Evolutionary conservation across 192 early-diverging fungal species (phyloP).

Genomic region (Lobosporangium transversale): DNA sequence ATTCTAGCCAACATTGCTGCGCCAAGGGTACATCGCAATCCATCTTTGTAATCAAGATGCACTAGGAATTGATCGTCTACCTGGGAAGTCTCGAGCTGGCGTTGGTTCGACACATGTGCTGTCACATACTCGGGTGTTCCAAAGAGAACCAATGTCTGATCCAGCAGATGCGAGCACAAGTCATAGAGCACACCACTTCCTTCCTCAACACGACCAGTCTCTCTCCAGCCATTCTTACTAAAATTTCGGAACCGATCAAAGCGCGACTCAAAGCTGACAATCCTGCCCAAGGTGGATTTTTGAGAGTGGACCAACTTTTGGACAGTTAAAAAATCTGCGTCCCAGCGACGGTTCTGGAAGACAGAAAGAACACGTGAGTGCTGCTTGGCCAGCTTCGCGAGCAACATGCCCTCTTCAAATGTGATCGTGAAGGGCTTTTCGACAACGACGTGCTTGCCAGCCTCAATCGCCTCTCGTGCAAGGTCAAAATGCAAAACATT

Average conservation of each 20-base stretch:
- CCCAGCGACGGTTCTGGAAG: conserved; percentile 85
- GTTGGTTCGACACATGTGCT: conserved; percentile 71
- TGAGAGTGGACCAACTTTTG: conserved; percentile 64
- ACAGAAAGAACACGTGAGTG: conserved; percentile 69
- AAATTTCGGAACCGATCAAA: conserved; percentile 80
- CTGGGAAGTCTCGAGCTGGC: conserved; percentile 61
- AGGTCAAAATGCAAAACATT: conserved; percentile 72
- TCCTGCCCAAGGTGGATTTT: conserved; percentile 62
- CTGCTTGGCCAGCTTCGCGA: conserved; percentile 66
- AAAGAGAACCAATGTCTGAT: conserved; percentile 73
- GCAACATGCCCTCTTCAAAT: conserved; percentile 65
- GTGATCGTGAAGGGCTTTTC: conserved; percentile 83
- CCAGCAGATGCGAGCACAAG: conserved; percentile 71
- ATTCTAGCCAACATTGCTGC: conserved; percentile 76
- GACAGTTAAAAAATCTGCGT: conserved; percentile 84
- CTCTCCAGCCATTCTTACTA: conserved; percentile 79
- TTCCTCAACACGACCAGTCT: conserved; percentile 58
- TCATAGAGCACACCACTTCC: conserved; percentile 82
- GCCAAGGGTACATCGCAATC: conserved; percentile 68
- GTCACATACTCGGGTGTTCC: conserved; percentile 72
- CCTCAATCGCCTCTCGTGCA: conserved; percentile 63
- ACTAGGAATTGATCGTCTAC: conserved; percentile 75
- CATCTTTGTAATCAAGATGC: conserved; percentile 67
- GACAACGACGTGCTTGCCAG: conserved; percentile 78
- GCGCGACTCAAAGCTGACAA: conserved; percentile 78